Percentiles rank a stretch among this genome's conserved stretches.
These are phyloP conservation scores for Vigna reflexopilosa DNA, from an alignment of 306 rosid genomes.

Conservation along the genomic window DNA sequence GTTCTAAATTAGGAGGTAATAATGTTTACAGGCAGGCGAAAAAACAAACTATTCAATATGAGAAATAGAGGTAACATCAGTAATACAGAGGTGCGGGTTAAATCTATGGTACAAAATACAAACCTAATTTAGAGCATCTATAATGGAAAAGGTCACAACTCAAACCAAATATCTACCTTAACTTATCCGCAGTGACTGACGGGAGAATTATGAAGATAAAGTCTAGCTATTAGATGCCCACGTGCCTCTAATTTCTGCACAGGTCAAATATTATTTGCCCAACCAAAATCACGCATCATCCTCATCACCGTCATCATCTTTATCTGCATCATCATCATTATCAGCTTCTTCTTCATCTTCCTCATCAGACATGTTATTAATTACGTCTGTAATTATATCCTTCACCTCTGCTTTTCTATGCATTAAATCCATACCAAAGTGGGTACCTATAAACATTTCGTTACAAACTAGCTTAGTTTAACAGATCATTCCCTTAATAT, in stretches of 20 bases:
- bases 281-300: slow-evolving; percentile 52
- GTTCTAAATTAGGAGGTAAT: slow-evolving; percentile 49
- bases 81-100: slow-evolving; percentile 57
- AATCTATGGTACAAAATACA: slow-evolving; percentile 74
- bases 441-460: slow-evolving; percentile 66
- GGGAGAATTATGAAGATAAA: slow-evolving; percentile 50
- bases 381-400: slow-evolving; percentile 94
- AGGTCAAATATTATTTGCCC: slow-evolving; percentile 41
- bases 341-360: slow-evolving; percentile 87
- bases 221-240: slow-evolving; percentile 45
- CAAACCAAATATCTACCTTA: slow-evolving; percentile 57
- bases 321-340: slow-evolving; percentile 59
- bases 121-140: slow-evolving; percentile 56
- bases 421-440: slow-evolving; percentile 89
- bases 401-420: slow-evolving; percentile 97
- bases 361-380: slow-evolving; percentile 93
- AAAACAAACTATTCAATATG: slow-evolving; percentile 14
- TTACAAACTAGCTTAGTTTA: slow-evolving; percentile 38
- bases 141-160: slow-evolving; percentile 47
- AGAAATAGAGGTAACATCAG: slow-evolving; percentile 49
- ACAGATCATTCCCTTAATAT: neutral
- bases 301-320: slow-evolving; percentile 46
- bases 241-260: slow-evolving; percentile 49
- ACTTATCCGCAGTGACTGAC: slow-evolving; percentile 49
- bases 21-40: slow-evolving; percentile 34